Percentiles rank a stretch among this genome's conserved stretches.
These are phyloP conservation scores for Phylloporus scabripes DNA, from an alignment of 768 basidiomycete species.

Conservation along the genomic window DNA sequence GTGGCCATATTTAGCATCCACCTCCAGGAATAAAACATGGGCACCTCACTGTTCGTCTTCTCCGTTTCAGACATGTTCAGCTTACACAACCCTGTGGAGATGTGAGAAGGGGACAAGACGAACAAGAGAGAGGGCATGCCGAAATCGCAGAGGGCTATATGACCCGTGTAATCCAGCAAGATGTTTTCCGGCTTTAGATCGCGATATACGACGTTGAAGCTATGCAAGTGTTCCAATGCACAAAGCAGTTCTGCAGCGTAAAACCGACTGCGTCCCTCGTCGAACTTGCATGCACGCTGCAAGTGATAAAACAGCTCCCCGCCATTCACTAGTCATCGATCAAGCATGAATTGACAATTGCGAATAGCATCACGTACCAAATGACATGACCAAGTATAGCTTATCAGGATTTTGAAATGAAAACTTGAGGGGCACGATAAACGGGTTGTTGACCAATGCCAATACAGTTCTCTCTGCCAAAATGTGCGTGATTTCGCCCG, in stretches of 20 bases:
- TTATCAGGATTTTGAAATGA: constrained; percentile 98
- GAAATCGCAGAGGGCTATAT: constrained; percentile 97
- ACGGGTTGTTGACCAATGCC: constrained; percentile 95
- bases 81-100: constrained; percentile 67
- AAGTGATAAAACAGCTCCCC: constrained; percentile 98
- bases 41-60: constrained; percentile 83
- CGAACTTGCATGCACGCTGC: constrained; percentile 94
- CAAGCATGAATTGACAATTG: neutral
- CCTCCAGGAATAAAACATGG: neutral
- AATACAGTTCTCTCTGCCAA: constrained; percentile 95
- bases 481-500: constrained; percentile 97
- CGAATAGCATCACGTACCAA: constrained; percentile 48
- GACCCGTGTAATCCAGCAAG: constrained; percentile 92
- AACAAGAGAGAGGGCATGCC: constrained; percentile 37
- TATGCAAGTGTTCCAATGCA: constrained; percentile 92
- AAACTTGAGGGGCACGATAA: constrained; percentile 98
- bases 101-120: constrained; percentile 3
- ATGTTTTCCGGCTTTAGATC: constrained; percentile 99
- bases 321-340: constrained; percentile 66
- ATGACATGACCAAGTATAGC: constrained; percentile 95
- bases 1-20: constrained; percentile 5
- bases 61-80: constrained; percentile 97
- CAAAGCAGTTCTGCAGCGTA: constrained; percentile 97
- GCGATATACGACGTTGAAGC: constrained; percentile 97
- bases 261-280: constrained; percentile 88